Evolutionary conservation across 345 rosid species (phyloP).

Genomic region (Barbarea vulgaris): DNA sequence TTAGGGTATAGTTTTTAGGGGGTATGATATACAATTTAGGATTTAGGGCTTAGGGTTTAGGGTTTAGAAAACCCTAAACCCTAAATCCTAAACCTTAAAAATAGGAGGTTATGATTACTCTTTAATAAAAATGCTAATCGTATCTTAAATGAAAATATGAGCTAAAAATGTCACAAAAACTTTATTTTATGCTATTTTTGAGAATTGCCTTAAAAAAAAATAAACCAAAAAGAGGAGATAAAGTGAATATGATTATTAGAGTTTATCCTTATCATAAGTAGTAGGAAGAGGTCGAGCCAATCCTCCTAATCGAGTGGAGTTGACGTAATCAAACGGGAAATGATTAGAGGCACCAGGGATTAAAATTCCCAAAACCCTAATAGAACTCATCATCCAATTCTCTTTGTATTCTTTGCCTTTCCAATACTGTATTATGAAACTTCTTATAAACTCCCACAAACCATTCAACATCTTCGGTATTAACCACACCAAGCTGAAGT

Average conservation of each 20-base stretch:
- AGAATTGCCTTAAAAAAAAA: too few relatives aligned
- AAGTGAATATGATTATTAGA: not conserved
- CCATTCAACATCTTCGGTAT: slow-evolving; percentile 42
- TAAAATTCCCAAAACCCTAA: slow-evolving; percentile 39
- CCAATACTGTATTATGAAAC: slow-evolving; percentile 39
- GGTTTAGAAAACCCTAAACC: too few relatives aligned
- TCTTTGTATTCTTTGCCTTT: slow-evolving; percentile 49
- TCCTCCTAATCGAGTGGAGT: slow-evolving; percentile 45
- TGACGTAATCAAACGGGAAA: slow-evolving; percentile 46
- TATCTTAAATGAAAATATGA: too few relatives aligned
- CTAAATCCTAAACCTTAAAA: too few relatives aligned
- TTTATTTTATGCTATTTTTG: too few relatives aligned
- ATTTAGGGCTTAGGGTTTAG: too few relatives aligned
- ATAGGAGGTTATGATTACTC: too few relatives aligned
- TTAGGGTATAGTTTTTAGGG: too few relatives aligned
- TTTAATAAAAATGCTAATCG: too few relatives aligned
- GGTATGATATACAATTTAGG: too few relatives aligned
- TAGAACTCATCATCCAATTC: slow-evolving; percentile 37
- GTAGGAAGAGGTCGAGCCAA: slow-evolving; percentile 23
- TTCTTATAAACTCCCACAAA: slow-evolving; percentile 50
- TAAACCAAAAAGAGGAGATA: not conserved
- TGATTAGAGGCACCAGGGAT: slow-evolving; percentile 49
- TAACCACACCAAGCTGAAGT: slow-evolving; percentile 28
- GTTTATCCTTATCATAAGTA: slow-evolving; percentile 16
- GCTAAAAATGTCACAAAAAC: too few relatives aligned